Evolutionary conservation across 305 asterid genomes (phyloP).

Genomic region (Caryopteris hybrid): DNA sequence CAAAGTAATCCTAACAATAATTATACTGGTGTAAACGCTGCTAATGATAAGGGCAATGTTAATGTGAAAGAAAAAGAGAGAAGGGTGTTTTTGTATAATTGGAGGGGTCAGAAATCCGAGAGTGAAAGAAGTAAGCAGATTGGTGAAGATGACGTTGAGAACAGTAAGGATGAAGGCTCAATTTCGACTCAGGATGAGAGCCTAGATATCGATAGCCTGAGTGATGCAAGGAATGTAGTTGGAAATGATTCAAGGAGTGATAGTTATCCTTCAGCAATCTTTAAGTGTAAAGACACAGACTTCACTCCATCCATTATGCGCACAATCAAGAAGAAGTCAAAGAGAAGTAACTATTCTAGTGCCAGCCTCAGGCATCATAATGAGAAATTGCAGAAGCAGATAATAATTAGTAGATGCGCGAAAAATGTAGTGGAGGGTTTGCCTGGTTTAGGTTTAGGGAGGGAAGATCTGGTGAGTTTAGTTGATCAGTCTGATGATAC

Average conservation of each 20-base stretch:
- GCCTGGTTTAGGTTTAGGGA: constrained; percentile 31
- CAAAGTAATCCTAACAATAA: constrained; percentile 22
- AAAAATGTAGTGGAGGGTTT: constrained; percentile 35
- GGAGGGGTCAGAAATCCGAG: constrained; percentile 82
- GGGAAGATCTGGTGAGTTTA: constrained; percentile 54
- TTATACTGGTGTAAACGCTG: constrained; percentile 19
- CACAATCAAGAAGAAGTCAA: constrained; percentile 49
- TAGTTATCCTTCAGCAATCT: constrained; percentile 41
- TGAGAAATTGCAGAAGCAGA: constrained; percentile 45
- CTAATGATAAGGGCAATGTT: constrained; percentile 24
- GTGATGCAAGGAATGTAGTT: constrained; percentile 48
- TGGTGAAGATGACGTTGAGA: constrained; percentile 43
- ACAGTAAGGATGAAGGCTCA: constrained; percentile 39
- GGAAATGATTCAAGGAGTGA: constrained; percentile 80
- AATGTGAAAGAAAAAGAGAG: constrained; percentile 36
- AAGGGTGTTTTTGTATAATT: constrained; percentile 71
- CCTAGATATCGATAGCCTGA: constrained; percentile 48
- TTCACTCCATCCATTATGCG: constrained; percentile 57
- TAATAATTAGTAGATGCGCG: constrained; percentile 34
- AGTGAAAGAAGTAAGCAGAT: constrained; percentile 59
- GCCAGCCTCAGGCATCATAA: constrained; percentile 38
- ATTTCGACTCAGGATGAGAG: constrained; percentile 46
- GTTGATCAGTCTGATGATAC: constrained; percentile 74
- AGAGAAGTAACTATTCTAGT: constrained; percentile 32
- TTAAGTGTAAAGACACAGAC: constrained; percentile 51